Percentiles rank a stretch among this genome's conserved stretches.
Evolutionary conservation across 2,329 filamentous ascomycete genomes (phyloP).

Genomic region (Coniochaeta sp.): DNA sequence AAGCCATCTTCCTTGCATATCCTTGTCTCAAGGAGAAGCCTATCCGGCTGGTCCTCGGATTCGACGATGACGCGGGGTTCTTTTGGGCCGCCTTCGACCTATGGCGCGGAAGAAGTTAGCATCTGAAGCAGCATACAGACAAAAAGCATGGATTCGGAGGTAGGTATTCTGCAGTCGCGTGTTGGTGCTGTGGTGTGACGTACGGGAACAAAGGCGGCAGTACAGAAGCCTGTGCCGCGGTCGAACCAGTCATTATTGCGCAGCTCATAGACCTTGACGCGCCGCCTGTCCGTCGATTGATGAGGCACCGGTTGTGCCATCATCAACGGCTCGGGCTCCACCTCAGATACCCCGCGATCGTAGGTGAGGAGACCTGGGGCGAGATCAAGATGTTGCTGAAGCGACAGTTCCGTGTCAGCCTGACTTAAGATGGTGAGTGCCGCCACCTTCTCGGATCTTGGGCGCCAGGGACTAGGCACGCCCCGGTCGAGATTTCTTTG

Average conservation of each 20-base stretch:
- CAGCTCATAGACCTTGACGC: constrained; percentile 98
- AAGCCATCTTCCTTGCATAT: constrained; percentile 94
- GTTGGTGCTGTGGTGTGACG: constrained; percentile 24
- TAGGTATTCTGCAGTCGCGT: not conserved
- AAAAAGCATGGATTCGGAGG: not conserved
- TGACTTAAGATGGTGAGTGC: constrained; percentile 48
- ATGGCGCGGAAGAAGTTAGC: constrained; percentile 4
- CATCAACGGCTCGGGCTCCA: constrained; percentile 55
- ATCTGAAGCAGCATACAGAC: constrained; percentile 2
- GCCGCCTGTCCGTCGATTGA: constrained; percentile 58
- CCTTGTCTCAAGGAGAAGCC: constrained; percentile 78
- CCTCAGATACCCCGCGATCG: constrained; percentile 40
- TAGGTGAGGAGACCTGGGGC: constrained; percentile 45
- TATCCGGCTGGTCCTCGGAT: constrained; percentile 83
- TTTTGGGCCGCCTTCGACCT: constrained; percentile 56
- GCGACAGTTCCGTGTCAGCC: constrained; percentile 47
- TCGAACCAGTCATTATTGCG: constrained; percentile 99
- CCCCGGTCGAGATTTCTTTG: constrained; percentile 5
- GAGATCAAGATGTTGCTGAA: constrained; percentile 54
- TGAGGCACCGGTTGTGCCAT: constrained; percentile 67
- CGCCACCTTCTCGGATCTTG: constrained; percentile 37
- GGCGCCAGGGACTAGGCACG: constrained; percentile 27
- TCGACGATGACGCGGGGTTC: constrained; percentile 85
- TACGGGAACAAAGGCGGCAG: constrained; percentile 67
- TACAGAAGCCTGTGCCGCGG: constrained; percentile 92